Conservation (phyloP, 1,139 yeast species). For the Suhomyces taliae region DNA sequence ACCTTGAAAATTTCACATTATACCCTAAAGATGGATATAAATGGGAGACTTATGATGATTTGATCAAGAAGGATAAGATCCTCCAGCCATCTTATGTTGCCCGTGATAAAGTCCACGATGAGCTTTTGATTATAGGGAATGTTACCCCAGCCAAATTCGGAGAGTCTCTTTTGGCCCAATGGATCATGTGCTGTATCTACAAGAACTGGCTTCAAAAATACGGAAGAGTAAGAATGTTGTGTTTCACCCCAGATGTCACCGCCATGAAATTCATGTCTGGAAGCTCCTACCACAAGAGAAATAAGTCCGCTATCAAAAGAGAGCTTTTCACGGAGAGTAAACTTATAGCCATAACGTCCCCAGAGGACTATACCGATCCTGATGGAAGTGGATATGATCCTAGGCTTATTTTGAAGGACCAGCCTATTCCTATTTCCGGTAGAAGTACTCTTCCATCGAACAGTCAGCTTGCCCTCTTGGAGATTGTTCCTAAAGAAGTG, state of each 20-base stretch:
- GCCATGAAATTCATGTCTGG: constrained; percentile 63
- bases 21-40: constrained; percentile 54
- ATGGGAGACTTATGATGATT: constrained; percentile 58
- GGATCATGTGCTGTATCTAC: constrained; percentile 67
- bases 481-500: constrained; percentile 52
- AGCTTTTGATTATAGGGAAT: constrained; percentile 65
- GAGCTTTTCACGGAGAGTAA: constrained; percentile 59
- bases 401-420: constrained; percentile 35
- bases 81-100: constrained; percentile 41
- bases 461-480: constrained; percentile 48
- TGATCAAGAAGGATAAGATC: constrained; percentile 43
- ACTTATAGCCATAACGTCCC: constrained; percentile 48
- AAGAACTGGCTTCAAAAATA: constrained; percentile 74
- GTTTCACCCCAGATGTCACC: constrained; percentile 58
- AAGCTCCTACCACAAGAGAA: constrained; percentile 46
- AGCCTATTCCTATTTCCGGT: constrained; percentile 34
- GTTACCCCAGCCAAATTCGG: constrained; percentile 52
- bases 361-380: constrained; percentile 19
- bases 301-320: constrained; percentile 58
- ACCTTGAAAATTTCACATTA: constrained; percentile 31
- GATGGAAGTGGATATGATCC: constrained; percentile 41
- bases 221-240: constrained; percentile 71
- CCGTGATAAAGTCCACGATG: constrained; percentile 55
- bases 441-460: constrained; percentile 25
- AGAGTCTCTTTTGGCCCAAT: constrained; percentile 73